phyloP scores from a whole-genome alignment of 805 yeast genomes.

The Candida jianshihensis region DNA sequence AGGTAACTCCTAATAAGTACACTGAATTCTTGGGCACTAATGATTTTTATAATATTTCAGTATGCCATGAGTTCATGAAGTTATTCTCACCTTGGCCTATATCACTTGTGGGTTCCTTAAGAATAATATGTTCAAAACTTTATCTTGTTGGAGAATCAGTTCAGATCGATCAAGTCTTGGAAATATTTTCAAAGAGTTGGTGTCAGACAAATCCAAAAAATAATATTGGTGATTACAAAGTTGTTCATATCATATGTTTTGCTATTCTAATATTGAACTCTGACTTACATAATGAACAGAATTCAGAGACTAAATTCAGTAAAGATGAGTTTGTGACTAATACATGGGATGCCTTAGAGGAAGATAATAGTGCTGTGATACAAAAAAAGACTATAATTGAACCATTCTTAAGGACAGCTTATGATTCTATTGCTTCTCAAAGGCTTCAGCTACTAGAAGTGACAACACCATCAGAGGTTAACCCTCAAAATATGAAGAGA shows the following conservation, averaged over 20 bases:
- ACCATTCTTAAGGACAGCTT: conserved; percentile 24
- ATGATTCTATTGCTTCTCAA: conserved; percentile 27
- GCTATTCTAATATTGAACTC: conserved; percentile 69
- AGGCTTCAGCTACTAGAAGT: conserved; percentile 12
- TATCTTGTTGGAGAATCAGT: conserved; percentile 80
- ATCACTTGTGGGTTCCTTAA: conserved; percentile 50
- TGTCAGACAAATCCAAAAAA: conserved; percentile 37
- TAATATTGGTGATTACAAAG: conserved; percentile 42
- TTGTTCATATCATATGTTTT: conserved; percentile 69
- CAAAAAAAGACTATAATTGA: conserved; percentile 1
- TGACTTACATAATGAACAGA: conserved; percentile 55
- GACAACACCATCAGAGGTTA: not conserved
- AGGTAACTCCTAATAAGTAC: conserved; percentile 33
- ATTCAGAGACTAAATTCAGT: conserved; percentile 30
- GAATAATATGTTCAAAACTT: conserved; percentile 55
- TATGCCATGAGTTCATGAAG: conserved; percentile 30
- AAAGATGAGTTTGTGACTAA: conserved; percentile 40
- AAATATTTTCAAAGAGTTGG: conserved; percentile 64
- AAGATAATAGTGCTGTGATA: conserved; percentile 7
- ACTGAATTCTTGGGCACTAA: conserved; percentile 33
- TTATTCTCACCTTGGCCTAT: conserved; percentile 37
- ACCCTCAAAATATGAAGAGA: conserved; percentile 3
- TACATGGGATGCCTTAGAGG: conserved; percentile 40
- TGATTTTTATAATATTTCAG: conserved; percentile 17
- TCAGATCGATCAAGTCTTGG: conserved; percentile 67